Conservation (phyloP, 2,329 filamentous ascomycete species). For the Alternaria sp. region DNA sequence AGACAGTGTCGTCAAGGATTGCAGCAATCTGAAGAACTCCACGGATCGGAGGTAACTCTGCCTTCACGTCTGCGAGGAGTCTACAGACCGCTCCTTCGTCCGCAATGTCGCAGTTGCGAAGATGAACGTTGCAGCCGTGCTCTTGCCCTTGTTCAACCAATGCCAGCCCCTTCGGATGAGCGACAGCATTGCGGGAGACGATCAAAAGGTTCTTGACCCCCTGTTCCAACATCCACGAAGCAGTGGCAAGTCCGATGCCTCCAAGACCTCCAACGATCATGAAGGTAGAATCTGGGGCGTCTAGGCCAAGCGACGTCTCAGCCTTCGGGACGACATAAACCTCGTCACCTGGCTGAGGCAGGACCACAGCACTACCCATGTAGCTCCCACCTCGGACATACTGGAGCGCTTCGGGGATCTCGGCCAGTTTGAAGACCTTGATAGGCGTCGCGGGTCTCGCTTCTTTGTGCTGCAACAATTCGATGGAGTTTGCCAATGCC, state of each 20-base stretch:
- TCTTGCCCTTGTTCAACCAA: background rate
- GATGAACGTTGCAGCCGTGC: background rate
- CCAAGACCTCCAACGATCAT: slow-evolving; percentile 28
- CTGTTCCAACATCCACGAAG: slow-evolving; percentile 19
- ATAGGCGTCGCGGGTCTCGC: background rate
- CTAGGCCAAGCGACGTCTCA: background rate
- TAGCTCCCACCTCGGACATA: background rate
- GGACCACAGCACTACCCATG: background rate
- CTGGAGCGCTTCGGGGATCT: background rate
- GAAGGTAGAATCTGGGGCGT: slow-evolving; percentile 21
- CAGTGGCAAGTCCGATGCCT: slow-evolving; percentile 26
- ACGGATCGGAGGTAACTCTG: background rate
- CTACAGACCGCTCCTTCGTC: background rate
- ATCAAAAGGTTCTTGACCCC: slow-evolving; percentile 23
- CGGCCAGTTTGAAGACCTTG: background rate
- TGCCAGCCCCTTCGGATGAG: background rate
- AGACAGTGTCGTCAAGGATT: background rate
- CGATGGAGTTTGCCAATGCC: background rate
- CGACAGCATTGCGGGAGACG: slow-evolving; percentile 6
- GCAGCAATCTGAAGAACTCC: background rate
- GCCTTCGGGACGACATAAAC: background rate
- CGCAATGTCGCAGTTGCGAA: background rate
- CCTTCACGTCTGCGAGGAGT: background rate
- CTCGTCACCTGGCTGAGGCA: background rate
- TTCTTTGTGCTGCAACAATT: background rate